Evolutionary conservation across 805 yeast genomes (phyloP).

Genomic region (Pichia californica): DNA sequence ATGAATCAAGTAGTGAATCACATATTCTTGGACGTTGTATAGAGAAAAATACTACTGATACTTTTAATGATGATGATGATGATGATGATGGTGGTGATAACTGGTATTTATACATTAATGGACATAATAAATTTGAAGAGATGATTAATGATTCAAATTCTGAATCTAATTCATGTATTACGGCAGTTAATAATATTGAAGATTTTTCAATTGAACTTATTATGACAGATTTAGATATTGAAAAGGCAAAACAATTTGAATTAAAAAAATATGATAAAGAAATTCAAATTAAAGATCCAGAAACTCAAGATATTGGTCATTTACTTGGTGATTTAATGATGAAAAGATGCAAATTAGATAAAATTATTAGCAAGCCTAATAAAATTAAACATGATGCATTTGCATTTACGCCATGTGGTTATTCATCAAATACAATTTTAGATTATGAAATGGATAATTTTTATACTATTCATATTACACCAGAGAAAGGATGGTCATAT

Average conservation of each 20-base stretch:
- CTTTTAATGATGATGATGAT: slow-evolving; percentile 24
- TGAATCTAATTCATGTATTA: too few species aligned
- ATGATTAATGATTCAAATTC: slow-evolving; percentile 36
- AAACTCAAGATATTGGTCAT: slow-evolving; percentile 62
- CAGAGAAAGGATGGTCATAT: slow-evolving; percentile 90
- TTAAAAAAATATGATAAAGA: slow-evolving; percentile 32
- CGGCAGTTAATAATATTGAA: too few species aligned
- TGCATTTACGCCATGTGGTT: slow-evolving; percentile 92
- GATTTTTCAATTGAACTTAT: slow-evolving; percentile 61
- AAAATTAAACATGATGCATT: slow-evolving; percentile 66
- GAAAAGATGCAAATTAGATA: slow-evolving; percentile 52
- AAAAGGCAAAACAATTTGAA: slow-evolving; percentile 50
- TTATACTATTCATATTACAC: slow-evolving; percentile 88
- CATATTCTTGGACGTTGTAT: slow-evolving; percentile 69
- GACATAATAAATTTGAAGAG: slow-evolving; percentile 21
- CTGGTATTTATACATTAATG: slow-evolving; percentile 82
- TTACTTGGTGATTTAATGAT: slow-evolving; percentile 67
- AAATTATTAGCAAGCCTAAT: slow-evolving; percentile 30
- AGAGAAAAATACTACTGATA: too few species aligned
- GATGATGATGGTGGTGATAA: slow-evolving; percentile 81
- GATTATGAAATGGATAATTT: slow-evolving; percentile 49
- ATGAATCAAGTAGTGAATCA: slow-evolving; percentile 49
- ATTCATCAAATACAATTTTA: slow-evolving; percentile 77
- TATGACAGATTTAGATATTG: slow-evolving; percentile 76
- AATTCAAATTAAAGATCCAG: not conserved